Evolutionary conservation across 179 eudicot species (phyloP), one percentile per base, ranked within the genome.

Genomic region (Heliamphora pulchella): DNA sequence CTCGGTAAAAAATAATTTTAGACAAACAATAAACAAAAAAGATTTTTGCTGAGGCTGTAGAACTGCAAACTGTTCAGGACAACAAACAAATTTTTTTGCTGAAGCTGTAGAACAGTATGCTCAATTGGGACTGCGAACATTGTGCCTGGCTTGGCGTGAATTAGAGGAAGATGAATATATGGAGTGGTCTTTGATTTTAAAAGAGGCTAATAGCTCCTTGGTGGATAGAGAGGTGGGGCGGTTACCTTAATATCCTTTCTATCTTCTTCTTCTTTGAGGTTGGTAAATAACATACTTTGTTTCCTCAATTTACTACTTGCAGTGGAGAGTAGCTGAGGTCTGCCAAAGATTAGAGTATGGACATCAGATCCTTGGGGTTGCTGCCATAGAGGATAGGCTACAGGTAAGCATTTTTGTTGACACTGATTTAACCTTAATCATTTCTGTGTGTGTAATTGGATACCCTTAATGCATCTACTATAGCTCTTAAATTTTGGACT

Each of bases 291-390:
- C 54, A 20, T 54, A 41, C 51, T 77, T 76, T 64, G 48, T 69
- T 78, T 76, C 64, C 79, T 80, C 69, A 10, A 70, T 77, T 47
- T 59, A 2, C 68, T 85, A n/a, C 82, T 77, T 74, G 86, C 90
- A 96, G 99, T 91, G 98, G 99, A 90, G 92, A 78, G 91, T 96
- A 69, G 97, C 99, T 75, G 98, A 96, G 86, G 96, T 91, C 44
- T 96, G 99, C 86, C 97, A 96, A 86, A 87, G 87, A 85, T 79
- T 96, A 84, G 99, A 96, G 85, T 90, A 87, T 74, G 91, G 89
- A 81, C 83, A 94, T 83, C 91, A 96, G 83, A 88, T 96, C 70
- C 96, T 96, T 87, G 99, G 98, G 73, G 96, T 94, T 72, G 90
- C 94, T 79, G 99, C 99, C 63, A 96, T 96, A 85, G 99, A 96